phyloP scores from a whole-genome alignment of 2,329 filamentous ascomycete genomes.

The Sporothrix brunneoviolacea region DNA sequence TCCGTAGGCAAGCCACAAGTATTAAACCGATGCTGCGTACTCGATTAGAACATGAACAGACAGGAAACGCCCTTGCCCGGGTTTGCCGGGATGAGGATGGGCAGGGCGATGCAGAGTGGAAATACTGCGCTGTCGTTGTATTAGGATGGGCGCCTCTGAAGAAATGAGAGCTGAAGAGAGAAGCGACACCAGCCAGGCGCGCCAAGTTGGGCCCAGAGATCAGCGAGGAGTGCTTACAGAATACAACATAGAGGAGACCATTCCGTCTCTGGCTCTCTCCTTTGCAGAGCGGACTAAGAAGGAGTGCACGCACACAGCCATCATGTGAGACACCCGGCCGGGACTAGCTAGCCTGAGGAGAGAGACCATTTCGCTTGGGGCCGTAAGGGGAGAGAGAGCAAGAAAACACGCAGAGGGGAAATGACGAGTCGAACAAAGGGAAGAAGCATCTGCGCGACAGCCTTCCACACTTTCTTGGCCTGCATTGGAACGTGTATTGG shows the following conservation, averaged over 20 bases:
- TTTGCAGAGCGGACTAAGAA: background rate
- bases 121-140: too few relatives aligned
- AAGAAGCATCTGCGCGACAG: too few relatives aligned
- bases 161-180: background rate
- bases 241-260: too few relatives aligned
- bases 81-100: slow-evolving; percentile 5
- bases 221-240: background rate
- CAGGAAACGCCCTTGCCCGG: background rate
- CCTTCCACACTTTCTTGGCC: too few relatives aligned
- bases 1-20: too few relatives aligned
- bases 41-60: too few relatives aligned
- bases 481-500: too few relatives aligned
- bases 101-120: background rate
- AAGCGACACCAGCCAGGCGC: too few relatives aligned
- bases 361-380: background rate
- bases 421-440: too few relatives aligned
- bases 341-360: background rate
- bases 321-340: slow-evolving; percentile 4
- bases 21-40: too few relatives aligned
- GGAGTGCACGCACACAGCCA: slow-evolving; percentile 1
- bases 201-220: background rate
- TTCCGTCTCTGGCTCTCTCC: too few relatives aligned
- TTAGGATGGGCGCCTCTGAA: too few relatives aligned
- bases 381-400: background rate
- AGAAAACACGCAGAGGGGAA: background rate